Conservation (phyloP, 2,329 filamentous ascomycete species). For the Pseudocercospora cruenta region DNA sequence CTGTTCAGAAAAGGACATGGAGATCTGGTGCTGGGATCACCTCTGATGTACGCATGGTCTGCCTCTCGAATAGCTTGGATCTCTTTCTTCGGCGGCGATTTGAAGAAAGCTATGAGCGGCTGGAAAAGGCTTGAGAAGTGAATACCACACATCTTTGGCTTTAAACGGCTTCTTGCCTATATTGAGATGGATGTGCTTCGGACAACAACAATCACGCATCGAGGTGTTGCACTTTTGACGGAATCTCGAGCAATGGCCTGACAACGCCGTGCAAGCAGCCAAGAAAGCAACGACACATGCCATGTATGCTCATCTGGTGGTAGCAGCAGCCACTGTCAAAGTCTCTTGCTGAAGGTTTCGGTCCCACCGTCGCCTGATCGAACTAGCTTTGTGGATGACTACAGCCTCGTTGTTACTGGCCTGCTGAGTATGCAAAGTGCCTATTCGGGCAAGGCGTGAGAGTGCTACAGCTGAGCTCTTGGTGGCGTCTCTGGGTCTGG, state of each 20-base stretch:
- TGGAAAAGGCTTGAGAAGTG: background rate
- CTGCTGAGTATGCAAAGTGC: background rate
- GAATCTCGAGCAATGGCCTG: background rate
- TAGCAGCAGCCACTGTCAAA: background rate
- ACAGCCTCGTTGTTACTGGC: background rate
- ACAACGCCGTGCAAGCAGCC: background rate
- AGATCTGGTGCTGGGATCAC: background rate
- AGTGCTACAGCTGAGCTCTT: background rate
- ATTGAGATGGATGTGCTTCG: background rate
- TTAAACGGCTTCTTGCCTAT: no score
- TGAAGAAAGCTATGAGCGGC: background rate
- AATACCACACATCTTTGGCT: background rate
- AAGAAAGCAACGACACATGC: background rate
- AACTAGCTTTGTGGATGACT: background rate
- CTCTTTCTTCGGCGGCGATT: background rate
- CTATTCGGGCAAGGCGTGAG: background rate
- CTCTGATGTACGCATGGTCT: background rate
- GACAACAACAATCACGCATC: background rate
- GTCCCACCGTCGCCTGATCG: background rate
- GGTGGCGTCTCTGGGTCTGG: background rate
- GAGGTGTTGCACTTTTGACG: background rate
- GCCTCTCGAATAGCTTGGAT: background rate
- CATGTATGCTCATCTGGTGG: background rate
- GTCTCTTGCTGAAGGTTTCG: background rate
- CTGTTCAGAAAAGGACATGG: conserved; percentile 40